Percentiles rank a stretch among this genome's conserved stretches.
Conservation (phyloP, 2,329 filamentous ascomycete genomes). For the Macrophomina phaseolina region DNA sequence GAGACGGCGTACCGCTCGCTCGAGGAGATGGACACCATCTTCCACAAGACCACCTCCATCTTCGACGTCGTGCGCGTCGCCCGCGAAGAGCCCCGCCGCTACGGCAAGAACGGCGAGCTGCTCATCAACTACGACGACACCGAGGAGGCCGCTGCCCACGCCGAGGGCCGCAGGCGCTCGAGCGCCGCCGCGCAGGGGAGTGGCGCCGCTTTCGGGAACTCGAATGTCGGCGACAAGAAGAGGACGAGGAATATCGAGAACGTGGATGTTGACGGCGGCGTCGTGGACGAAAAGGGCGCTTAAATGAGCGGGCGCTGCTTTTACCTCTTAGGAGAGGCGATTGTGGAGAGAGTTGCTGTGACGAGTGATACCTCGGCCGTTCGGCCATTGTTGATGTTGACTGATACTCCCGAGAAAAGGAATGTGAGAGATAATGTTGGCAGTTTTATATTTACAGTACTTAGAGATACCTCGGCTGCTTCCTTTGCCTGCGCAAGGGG, state of each 20-base stretch:
- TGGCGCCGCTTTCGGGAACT: conserved; percentile 1
- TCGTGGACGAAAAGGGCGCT: not conserved
- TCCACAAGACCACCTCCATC: conserved; percentile 59
- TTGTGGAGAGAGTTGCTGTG: not conserved
- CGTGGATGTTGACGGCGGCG: not conserved
- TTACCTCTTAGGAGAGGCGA: not conserved
- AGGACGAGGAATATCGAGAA: conserved; percentile 22
- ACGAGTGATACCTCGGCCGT: conserved; percentile 12
- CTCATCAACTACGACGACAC: conserved; percentile 58
- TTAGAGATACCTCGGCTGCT: conserved; percentile 12
- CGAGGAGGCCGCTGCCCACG: conserved; percentile 35
- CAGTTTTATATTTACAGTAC: not conserved
- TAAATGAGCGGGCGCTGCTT: not conserved
- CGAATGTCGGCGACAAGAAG: conserved; percentile 25
- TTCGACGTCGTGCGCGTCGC: conserved; percentile 59
- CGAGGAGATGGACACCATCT: conserved; percentile 74
- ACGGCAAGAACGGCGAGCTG: conserved; percentile 63
- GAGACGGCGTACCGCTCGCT: conserved; percentile 62
- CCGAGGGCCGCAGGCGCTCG: not conserved
- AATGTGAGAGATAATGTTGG: conserved; percentile 1
- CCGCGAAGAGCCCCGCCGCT: conserved; percentile 59
- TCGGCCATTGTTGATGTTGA: not conserved
- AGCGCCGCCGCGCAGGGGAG: conserved; percentile 1
- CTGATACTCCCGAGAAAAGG: not conserved
- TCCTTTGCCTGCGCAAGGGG: not conserved